Conservation (phyloP, 2,329 filamentous ascomycete species). For the Ophiostoma piceae region DNA sequence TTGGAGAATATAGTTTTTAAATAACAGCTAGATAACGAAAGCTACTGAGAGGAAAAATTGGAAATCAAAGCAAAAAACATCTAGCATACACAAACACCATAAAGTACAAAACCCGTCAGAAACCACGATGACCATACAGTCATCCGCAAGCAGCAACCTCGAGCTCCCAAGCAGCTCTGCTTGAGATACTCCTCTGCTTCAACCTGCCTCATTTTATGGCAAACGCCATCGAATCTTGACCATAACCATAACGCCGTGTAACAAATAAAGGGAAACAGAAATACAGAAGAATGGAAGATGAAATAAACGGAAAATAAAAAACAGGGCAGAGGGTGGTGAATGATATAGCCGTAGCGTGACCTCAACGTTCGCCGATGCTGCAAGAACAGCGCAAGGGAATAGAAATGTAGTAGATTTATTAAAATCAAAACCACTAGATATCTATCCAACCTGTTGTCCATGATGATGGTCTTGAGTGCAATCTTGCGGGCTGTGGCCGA, state of each 20-base stretch:
- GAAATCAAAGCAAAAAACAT: not conserved
- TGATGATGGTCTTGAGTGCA: not conserved
- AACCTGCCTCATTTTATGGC: not conserved
- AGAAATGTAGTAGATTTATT: not conserved
- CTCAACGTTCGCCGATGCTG: not conserved
- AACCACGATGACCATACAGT: not conserved
- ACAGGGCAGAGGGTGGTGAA: not conserved
- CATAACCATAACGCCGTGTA: not conserved
- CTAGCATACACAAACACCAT: not conserved
- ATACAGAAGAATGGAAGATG: not conserved
- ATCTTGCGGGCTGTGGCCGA: not conserved
- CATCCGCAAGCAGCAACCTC: not conserved
- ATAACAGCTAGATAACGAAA: no score
- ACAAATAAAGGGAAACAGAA: not conserved
- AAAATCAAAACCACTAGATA: not conserved
- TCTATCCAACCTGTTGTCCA: not conserved
- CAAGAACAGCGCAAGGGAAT: not conserved
- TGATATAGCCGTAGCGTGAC: not conserved
- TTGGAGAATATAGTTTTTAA: no score
- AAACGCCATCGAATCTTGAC: not conserved
- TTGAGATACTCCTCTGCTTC: not conserved
- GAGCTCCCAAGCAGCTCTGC: slow-evolving; percentile 6
- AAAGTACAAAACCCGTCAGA: not conserved
- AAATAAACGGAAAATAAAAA: no score
- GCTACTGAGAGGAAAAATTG: not conserved